Conservation (phyloP, 345 rosid genomes). For the Populus pruinosa region DNA sequence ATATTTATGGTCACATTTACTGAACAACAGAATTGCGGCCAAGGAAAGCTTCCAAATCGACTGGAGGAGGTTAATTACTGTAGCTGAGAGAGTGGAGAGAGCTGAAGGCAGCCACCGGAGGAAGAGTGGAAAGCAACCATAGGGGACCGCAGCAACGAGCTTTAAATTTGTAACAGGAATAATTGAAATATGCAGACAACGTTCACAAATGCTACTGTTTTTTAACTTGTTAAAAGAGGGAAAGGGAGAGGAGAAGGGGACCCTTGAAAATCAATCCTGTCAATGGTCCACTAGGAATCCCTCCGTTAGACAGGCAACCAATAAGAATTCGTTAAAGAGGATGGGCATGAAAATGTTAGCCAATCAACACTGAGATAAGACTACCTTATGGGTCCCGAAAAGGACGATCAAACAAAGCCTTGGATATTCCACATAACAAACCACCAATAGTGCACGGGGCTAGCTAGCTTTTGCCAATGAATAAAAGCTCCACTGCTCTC, state of each 20-base stretch:
- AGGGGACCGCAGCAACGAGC: slow-evolving; percentile 26
- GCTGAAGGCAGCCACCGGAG: no score
- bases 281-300: slow-evolving; percentile 42
- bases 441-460: slow-evolving; percentile 11
- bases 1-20: no score
- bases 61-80: not conserved
- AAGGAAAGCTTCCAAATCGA: not conserved
- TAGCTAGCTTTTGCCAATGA: not conserved
- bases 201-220: slow-evolving; percentile 2
- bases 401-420: not conserved
- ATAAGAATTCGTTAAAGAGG: slow-evolving; percentile 26
- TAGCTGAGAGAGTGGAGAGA: not conserved
- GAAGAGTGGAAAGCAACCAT: slow-evolving; percentile 8
- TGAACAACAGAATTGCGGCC: not conserved
- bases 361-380: slow-evolving; percentile 39
- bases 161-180: slow-evolving; percentile 13
- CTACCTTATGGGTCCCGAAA: slow-evolving; percentile 24
- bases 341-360: slow-evolving; percentile 29
- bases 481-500: not conserved
- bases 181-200: slow-evolving; percentile 18
- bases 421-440: not conserved
- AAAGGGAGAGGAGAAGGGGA: not conserved
- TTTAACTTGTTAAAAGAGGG: not conserved
- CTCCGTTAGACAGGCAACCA: slow-evolving; percentile 26
- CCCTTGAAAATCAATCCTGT: slow-evolving; percentile 2